Evolutionary conservation across 2,329 filamentous ascomycete genomes (phyloP).

Genomic region (Colletotrichum spinosum): DNA sequence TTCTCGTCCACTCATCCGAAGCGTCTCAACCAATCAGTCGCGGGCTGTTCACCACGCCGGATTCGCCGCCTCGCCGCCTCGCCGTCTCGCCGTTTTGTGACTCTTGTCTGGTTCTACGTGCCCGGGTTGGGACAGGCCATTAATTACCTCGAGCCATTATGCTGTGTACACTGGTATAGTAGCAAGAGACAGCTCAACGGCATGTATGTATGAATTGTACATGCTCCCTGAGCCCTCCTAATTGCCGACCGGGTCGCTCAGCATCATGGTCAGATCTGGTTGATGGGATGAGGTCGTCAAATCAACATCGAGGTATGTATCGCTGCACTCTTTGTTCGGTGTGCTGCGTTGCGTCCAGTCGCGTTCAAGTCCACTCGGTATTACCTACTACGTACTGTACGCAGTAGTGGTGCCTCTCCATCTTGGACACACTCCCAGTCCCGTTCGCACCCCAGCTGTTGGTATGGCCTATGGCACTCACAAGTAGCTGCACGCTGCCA

Average conservation of each 20-base stretch:
- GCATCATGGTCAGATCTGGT: neutral
- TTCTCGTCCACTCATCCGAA: slow-evolving; percentile 5
- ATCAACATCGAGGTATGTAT: slow-evolving; percentile 30
- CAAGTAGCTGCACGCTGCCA: slow-evolving; percentile 28
- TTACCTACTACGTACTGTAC: too few relatives aligned
- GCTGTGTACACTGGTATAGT: too few relatives aligned
- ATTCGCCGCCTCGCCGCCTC: slow-evolving; percentile 32
- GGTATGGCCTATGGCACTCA: slow-evolving; percentile 9
- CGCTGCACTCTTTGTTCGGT: slow-evolving; percentile 10
- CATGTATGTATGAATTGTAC: slow-evolving; percentile 18
- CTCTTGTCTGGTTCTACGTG: slow-evolving; percentile 13
- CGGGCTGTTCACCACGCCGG: slow-evolving; percentile 9
- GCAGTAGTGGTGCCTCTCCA: neutral
- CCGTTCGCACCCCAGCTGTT: slow-evolving; percentile 31
- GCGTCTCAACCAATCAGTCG: slow-evolving; percentile 7
- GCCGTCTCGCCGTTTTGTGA: slow-evolving; percentile 19
- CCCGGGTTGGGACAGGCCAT: neutral
- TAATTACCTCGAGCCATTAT: too few relatives aligned
- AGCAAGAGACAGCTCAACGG: neutral
- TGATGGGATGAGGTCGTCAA: slow-evolving; percentile 14
- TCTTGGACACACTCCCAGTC: slow-evolving; percentile 3
- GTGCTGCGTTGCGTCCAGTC: neutral
- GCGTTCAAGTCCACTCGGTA: too few relatives aligned
- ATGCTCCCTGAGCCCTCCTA: neutral
- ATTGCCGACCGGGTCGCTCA: neutral